These are phyloP conservation scores for Terana coerulea DNA, from an alignment of 768 basidiomycete genomes.

Conservation along the genomic window DNA sequence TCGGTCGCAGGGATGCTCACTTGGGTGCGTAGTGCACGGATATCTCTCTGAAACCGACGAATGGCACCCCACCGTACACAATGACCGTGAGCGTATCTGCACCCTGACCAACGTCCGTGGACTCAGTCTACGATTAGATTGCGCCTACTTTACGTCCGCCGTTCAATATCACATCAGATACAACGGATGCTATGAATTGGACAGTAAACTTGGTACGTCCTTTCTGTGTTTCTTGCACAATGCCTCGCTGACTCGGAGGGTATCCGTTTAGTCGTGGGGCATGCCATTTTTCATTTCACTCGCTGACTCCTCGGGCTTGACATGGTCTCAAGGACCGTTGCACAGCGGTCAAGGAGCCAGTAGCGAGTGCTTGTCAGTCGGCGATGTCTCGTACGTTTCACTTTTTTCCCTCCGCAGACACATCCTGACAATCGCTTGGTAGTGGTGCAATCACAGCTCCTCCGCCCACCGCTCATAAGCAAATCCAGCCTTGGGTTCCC, in stretches of 20 bases:
- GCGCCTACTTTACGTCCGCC: slow-evolving; percentile 61
- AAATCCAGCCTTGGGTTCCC: slow-evolving; percentile 19
- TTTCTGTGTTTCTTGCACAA: no score
- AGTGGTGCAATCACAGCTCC: neutral
- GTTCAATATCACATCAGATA: slow-evolving; percentile 47
- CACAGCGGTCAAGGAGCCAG: slow-evolving; percentile 45
- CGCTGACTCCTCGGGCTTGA: slow-evolving; percentile 44
- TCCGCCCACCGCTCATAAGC: no score
- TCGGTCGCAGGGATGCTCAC: no score
- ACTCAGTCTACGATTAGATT: slow-evolving; percentile 32
- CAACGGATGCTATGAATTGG: slow-evolving; percentile 47
- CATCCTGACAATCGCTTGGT: no score
- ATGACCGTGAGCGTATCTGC: slow-evolving; percentile 48
- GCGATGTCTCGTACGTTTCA: no score
- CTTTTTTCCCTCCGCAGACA: no score
- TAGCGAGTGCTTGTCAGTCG: no score
- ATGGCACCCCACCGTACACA: slow-evolving; percentile 58
- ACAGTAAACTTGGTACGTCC: slow-evolving; percentile 39
- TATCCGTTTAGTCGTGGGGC: slow-evolving; percentile 51
- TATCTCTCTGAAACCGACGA: slow-evolving; percentile 47
- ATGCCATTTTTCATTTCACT: slow-evolving; percentile 56
- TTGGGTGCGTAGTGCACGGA: slow-evolving; percentile 66
- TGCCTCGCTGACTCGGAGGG: slow-evolving; percentile 18
- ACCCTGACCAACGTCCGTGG: no score
- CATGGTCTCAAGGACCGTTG: slow-evolving; percentile 56